These are phyloP conservation scores for Boletus bicolor DNA, from an alignment of 768 basidiomycete species.

Conservation along the genomic window DNA sequence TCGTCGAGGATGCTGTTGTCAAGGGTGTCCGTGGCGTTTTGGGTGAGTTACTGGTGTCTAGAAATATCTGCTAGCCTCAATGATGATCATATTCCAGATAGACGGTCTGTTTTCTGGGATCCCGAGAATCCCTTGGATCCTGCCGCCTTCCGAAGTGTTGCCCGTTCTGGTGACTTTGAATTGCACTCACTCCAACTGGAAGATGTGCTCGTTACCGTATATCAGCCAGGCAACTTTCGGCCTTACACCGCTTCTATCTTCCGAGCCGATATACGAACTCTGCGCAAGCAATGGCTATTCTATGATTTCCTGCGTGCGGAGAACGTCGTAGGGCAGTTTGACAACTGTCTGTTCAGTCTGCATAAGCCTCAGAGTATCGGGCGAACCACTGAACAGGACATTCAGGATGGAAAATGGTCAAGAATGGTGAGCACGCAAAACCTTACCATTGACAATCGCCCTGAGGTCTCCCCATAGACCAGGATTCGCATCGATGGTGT, in stretches of 20 bases:
- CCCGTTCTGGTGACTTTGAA: constrained; percentile 84
- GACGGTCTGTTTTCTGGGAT: constrained; percentile 84
- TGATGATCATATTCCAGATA: constrained; percentile 50
- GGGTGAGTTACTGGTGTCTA: constrained; percentile 46
- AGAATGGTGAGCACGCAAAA: constrained; percentile 66
- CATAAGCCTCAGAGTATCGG: constrained; percentile 97
- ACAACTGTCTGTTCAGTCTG: constrained; percentile 95
- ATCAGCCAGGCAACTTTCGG: constrained; percentile 90
- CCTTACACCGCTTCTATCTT: constrained; percentile 93
- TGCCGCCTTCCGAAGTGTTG: constrained; percentile 70
- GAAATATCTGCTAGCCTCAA: not conserved
- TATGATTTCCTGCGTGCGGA: constrained; percentile 91
- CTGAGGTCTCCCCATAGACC: constrained; percentile 48
- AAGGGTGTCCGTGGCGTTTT: constrained; percentile 93
- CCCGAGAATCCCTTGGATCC: constrained; percentile 79
- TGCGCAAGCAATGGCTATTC: constrained; percentile 93
- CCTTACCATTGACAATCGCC: not conserved
- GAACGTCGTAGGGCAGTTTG: constrained; percentile 94
- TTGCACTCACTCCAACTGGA: constrained; percentile 87
- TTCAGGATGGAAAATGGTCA: constrained; percentile 80
- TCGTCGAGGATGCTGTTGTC: constrained; percentile 86
- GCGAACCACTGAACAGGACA: constrained; percentile 79
- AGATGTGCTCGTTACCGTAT: constrained; percentile 90
- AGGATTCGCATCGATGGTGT: constrained; percentile 96
- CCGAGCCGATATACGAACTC: constrained; percentile 77